A percentile compares a stretch with the other conserved stretches of the same genome.
Conservation (phyloP, 1,284 basidiomycete species). For the Cutaneotrichosporon dermatis region DNA sequence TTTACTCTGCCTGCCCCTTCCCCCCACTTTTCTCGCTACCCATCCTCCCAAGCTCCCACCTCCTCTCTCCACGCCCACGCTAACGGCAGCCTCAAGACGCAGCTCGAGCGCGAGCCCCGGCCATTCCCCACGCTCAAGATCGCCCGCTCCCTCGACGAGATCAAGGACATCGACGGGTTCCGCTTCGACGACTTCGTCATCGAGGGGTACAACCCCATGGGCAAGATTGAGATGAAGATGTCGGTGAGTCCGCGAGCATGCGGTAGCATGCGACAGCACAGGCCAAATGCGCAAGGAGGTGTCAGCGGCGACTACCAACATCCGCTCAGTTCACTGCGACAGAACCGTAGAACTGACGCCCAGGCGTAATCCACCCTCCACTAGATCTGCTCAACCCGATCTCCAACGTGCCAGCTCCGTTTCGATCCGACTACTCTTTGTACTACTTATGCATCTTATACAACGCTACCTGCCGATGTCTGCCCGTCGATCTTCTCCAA, state of each 20-base stretch:
- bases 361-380: background rate
- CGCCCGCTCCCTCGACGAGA: constrained; percentile 59
- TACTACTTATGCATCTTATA: constrained; percentile 1
- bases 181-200: constrained; percentile 75
- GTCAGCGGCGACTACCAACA: too few species aligned
- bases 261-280: too few species aligned
- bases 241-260: constrained; percentile 52
- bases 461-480: background rate
- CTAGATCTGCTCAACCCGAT: too few species aligned
- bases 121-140: constrained; percentile 78
- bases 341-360: background rate
- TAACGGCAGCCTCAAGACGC: constrained; percentile 58
- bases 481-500: too few species aligned
- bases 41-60: too few species aligned
- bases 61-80: background rate
- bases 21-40: too few species aligned
- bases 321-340: too few species aligned
- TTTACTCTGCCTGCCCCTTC: too few species aligned
- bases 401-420: too few species aligned
- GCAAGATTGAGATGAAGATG: constrained; percentile 95
- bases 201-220: constrained; percentile 79
- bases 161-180: constrained; percentile 71
- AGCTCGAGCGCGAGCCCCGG: constrained; percentile 72
- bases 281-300: too few species aligned
- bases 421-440: background rate